Conservation (phyloP, 202 grass and related monocot species). For the Panicum hallii region DNA sequence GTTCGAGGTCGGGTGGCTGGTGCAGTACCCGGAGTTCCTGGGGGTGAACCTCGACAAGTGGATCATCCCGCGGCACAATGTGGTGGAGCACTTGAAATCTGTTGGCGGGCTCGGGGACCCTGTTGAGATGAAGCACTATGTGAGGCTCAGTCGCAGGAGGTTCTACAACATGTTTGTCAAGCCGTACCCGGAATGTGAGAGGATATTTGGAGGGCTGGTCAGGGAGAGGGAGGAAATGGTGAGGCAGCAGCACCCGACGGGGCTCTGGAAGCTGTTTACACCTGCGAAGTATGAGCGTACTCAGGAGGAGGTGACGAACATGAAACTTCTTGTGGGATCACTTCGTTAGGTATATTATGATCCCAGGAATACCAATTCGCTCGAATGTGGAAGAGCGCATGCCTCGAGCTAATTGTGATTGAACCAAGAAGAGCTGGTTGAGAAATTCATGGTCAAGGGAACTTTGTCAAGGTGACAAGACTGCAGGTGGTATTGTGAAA, state of each 20-base stretch:
- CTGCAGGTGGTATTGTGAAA: background rate
- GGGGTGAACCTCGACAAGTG: slow-evolving; percentile 82
- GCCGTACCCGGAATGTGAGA: slow-evolving; percentile 83
- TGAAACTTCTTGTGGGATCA: slow-evolving; percentile 64
- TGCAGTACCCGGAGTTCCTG: slow-evolving; percentile 79
- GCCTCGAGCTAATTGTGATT: background rate
- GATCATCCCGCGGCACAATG: slow-evolving; percentile 80
- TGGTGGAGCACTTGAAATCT: slow-evolving; percentile 63
- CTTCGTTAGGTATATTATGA: slow-evolving; percentile 40
- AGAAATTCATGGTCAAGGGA: background rate
- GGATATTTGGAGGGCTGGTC: slow-evolving; percentile 60
- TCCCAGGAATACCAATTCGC: background rate
- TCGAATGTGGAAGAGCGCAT: background rate
- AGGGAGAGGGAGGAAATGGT: slow-evolving; percentile 45
- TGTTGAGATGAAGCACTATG: slow-evolving; percentile 86
- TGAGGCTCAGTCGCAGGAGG: slow-evolving; percentile 66
- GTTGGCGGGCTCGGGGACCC: slow-evolving; percentile 58
- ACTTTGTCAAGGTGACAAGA: background rate
- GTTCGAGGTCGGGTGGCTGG: slow-evolving; percentile 63
- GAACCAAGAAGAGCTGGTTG: background rate
- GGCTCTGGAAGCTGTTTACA: slow-evolving; percentile 88
- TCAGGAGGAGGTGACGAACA: slow-evolving; percentile 67
- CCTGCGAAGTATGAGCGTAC: slow-evolving; percentile 49
- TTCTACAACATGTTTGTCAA: slow-evolving; percentile 94
- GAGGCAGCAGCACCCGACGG: slow-evolving; percentile 49